Evolutionary conservation across 371 early-diverging fungal genomes (phyloP).

Genomic region (Syncephalis plumigaleata): DNA sequence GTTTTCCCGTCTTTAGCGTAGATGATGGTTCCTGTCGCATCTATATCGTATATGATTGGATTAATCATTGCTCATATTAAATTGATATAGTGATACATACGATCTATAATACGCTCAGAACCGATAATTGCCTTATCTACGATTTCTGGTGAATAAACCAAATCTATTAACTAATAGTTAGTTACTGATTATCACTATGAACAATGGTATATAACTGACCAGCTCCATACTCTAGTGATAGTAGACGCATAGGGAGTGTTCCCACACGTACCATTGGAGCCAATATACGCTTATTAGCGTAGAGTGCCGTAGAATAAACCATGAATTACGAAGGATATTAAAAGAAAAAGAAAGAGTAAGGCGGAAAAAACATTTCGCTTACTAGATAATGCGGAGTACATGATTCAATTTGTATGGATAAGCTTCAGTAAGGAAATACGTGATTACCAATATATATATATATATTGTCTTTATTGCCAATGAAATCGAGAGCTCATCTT

Average conservation of each 20-base stretch:
- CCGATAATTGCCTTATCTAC: conserved; percentile 75
- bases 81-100: conserved; percentile 14
- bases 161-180: too few relatives aligned
- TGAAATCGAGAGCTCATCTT: too few relatives aligned
- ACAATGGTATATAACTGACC: conserved; percentile 22
- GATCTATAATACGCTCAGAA: conserved; percentile 54
- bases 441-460: too few relatives aligned
- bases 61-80: not conserved
- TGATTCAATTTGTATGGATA: too few relatives aligned
- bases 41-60: conserved; percentile 10
- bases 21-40: conserved; percentile 43
- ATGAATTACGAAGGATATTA: too few relatives aligned
- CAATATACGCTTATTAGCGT: conserved; percentile 10
- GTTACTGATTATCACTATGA: too few relatives aligned
- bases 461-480: too few relatives aligned
- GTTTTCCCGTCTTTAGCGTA: conserved; percentile 34
- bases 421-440: too few relatives aligned
- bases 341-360: too few relatives aligned
- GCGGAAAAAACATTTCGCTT: too few relatives aligned
- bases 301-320: not conserved
- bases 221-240: conserved; percentile 77
- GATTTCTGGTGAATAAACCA: conserved; percentile 84
- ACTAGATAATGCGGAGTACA: too few relatives aligned
- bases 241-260: conserved; percentile 69
- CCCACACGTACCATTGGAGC: conserved; percentile 43